Percentiles rank a stretch among this genome's conserved stretches.
Evolutionary conservation across 2,329 filamentous ascomycete species (phyloP).

Genomic region (Polytolypa hystricis): DNA sequence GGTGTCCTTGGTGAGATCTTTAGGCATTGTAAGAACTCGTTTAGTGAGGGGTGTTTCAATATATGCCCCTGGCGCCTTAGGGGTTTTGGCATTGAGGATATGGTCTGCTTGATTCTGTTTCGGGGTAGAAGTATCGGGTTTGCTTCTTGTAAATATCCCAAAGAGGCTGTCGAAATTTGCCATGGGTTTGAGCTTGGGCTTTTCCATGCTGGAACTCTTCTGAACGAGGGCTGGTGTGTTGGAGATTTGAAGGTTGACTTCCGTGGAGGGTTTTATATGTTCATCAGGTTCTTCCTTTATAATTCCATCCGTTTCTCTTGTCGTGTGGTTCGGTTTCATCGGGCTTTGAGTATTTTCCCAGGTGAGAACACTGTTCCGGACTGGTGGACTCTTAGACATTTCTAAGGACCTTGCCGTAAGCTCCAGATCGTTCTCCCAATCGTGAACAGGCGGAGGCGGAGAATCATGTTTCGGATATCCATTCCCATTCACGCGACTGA

Average conservation of each 20-base stretch:
- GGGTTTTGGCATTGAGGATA: constrained; percentile 32
- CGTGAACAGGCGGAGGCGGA: constrained; percentile 12
- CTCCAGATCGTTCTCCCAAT: constrained; percentile 18
- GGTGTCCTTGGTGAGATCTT: constrained; percentile 19
- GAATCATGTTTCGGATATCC: constrained; percentile 10
- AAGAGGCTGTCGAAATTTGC: constrained; percentile 32
- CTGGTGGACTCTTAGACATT: constrained; percentile 22
- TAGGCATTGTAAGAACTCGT: constrained; percentile 16
- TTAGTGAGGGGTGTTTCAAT: constrained; percentile 37
- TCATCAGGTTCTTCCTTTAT: constrained; percentile 10
- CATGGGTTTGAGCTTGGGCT: constrained; percentile 19
- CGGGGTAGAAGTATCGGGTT: constrained; percentile 27
- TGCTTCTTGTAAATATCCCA: constrained; percentile 30
- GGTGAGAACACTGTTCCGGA: constrained; percentile 15
- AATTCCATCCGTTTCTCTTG: constrained; percentile 12
- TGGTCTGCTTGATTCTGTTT: constrained; percentile 22
- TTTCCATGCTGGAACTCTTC: constrained; percentile 22
- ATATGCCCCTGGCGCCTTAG: constrained; percentile 35
- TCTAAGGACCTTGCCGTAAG: constrained; percentile 19
- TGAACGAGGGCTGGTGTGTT: constrained; percentile 30
- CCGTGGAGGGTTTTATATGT: constrained; percentile 9
- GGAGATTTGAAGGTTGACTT: constrained; percentile 23
- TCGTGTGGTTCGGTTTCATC: constrained; percentile 12
- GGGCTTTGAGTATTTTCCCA: constrained; percentile 17
- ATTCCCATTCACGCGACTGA: constrained; percentile 16